Base-by-base conservation (phyloP, 805 yeast genomes). In the Saccharomycopsis sp. region DNA sequence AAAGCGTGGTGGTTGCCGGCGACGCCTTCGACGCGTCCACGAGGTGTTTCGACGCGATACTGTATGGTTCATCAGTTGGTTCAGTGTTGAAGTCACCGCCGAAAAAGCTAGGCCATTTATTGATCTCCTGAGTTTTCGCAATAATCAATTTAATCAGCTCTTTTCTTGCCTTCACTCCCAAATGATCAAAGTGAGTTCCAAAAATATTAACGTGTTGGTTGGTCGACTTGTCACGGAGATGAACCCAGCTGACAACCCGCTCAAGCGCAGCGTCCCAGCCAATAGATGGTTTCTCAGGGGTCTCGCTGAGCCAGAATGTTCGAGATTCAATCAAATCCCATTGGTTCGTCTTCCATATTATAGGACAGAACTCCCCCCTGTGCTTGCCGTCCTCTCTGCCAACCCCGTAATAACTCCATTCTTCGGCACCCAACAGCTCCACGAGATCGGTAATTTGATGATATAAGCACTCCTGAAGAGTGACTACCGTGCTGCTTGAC, bases 1-100 rank as follows among this genome's bases (percentile, higher is more conserved):
- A 76, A 23, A 51, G 50, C 38, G 52, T 57, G 2, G 50, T 43
- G 1, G 53, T 35, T 32, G 58, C 58, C 11, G 16, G 8, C 4
- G 33, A 44, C 16, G 19, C 57, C 5, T 6, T 17, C 28, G 46
- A 51, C 24, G 54, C 58, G 51, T 72, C 77, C 40, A 61, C 59
- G 46, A 64, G 60, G 9, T 63, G 55, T 9, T 54, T 45, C 3
- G 62, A 52, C 29, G 75, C 59, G 2, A 71, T 63, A 47, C 66
- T 65, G 57, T 75, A 62, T 0, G 67, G 65, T 7, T 58, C 63
- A 14, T 70, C 72, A n/a, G 58, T 51, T 1, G 72, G 68, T 42
- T 66, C 62, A 29, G 79, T 68, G 54, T 79, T 79, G 60, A 79
- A 72, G 55, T 77, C 82, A 2, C 83, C 83, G 13, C 67, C 60